A percentile compares a stretch with the other conserved stretches of the same genome.
These are phyloP conservation scores for Fonsecaea pugnacius DNA, from an alignment of 2,329 filamentous ascomycete species.

Conservation along the genomic window DNA sequence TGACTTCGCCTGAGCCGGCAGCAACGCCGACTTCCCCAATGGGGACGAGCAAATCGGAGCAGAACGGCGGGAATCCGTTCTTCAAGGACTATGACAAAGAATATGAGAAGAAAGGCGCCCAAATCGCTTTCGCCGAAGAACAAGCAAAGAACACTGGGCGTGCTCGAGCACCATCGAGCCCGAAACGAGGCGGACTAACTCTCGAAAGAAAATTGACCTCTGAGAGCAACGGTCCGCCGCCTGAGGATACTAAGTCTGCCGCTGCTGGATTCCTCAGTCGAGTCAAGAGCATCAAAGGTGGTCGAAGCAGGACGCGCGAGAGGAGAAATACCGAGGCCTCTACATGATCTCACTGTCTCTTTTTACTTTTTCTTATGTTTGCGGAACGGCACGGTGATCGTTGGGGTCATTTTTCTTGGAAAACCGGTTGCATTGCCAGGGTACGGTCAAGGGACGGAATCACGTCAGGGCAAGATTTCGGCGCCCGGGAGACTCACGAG, in stretches of 20 bases:
- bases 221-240: conserved; percentile 49
- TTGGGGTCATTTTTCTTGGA: conserved; percentile 1
- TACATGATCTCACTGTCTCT: conserved; percentile 1
- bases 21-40: conserved; percentile 39
- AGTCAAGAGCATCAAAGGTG: conserved; percentile 79
- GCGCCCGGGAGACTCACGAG: background rate
- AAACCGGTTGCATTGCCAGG: background rate
- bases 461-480: background rate
- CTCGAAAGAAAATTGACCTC: conserved; percentile 70
- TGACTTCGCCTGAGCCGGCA: conserved; percentile 59
- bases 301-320: conserved; percentile 57
- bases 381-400: background rate
- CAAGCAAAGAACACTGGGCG: conserved; percentile 42
- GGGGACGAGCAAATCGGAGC: conserved; percentile 43
- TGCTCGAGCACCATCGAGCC: conserved; percentile 61
- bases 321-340: conserved; percentile 39
- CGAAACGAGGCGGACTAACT: conserved; percentile 53
- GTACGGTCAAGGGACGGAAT: background rate
- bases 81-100: conserved; percentile 76
- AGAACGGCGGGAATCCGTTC: conserved; percentile 72
- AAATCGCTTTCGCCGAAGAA: conserved; percentile 59
- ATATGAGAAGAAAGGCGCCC: conserved; percentile 66
- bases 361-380: background rate
- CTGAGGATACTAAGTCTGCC: conserved; percentile 51
- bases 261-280: conserved; percentile 72